Evolutionary conservation across 306 rosid genomes (phyloP).

Genomic region (Cicer yamashitae): DNA sequence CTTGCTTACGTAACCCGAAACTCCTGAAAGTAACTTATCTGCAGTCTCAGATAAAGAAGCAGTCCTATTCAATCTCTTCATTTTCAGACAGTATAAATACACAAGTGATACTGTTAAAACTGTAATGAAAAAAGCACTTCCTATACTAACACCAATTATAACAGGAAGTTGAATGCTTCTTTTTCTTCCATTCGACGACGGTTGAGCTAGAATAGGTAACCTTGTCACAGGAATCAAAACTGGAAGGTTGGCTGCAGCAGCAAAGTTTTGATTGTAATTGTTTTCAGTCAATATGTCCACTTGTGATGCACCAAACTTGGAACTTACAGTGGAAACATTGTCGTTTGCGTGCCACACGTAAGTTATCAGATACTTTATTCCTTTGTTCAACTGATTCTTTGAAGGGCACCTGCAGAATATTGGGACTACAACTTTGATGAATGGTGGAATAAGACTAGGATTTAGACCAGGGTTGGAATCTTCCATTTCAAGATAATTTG

Average conservation of each 20-base stretch:
- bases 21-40: constrained; percentile 70
- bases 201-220: constrained; percentile 61
- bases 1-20: constrained; percentile 76
- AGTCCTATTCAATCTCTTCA: constrained; percentile 46
- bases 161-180: constrained; percentile 31
- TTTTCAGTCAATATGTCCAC: constrained; percentile 56
- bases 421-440: constrained; percentile 60
- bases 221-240: constrained; percentile 64
- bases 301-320: constrained; percentile 57
- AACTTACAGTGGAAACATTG: constrained; percentile 50
- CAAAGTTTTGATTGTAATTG: constrained; percentile 45
- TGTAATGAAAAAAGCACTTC: constrained; percentile 47
- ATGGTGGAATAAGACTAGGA: constrained; percentile 49
- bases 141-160: constrained; percentile 51
- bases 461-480: constrained; percentile 55
- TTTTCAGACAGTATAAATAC: constrained; percentile 38
- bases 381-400: constrained; percentile 45
- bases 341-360: constrained; percentile 73
- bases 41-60: constrained; percentile 50
- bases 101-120: constrained; percentile 39
- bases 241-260: constrained; percentile 51
- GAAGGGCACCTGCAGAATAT: constrained; percentile 79
- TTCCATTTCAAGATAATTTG: constrained; percentile 49
- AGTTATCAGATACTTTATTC: constrained; percentile 58
- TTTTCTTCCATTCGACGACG: constrained; percentile 36